Percentiles rank a stretch among this genome's conserved stretches.
Evolutionary conservation across 2,329 filamentous ascomycete genomes (phyloP).

Genomic region (Ophiostoma tasmaniense): DNA sequence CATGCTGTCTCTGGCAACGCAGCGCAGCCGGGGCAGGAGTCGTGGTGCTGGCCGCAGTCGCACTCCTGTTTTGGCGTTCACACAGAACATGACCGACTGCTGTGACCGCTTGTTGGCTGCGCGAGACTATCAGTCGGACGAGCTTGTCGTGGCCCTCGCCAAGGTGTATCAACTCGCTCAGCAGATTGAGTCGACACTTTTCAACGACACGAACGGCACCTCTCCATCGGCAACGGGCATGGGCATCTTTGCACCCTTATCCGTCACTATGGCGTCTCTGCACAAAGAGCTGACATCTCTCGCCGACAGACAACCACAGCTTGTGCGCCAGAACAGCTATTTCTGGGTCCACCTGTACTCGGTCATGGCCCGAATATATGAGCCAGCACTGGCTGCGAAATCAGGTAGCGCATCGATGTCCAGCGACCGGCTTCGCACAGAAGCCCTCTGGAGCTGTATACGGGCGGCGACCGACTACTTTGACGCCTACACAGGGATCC

Average conservation of each 20-base stretch:
- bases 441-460: constrained; percentile 33
- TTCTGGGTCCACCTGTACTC: constrained; percentile 30
- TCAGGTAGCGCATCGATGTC: not conserved
- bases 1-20: constrained; percentile 28
- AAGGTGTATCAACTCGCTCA: constrained; percentile 29
- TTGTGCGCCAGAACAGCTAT: constrained; percentile 23
- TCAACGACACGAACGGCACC: constrained; percentile 29
- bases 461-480: constrained; percentile 26
- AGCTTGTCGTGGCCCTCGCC: constrained; percentile 28
- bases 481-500: constrained; percentile 23
- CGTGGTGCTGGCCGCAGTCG: constrained; percentile 21
- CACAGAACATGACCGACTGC: constrained; percentile 29
- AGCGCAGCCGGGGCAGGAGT: not conserved
- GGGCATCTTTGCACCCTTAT: constrained; percentile 23
- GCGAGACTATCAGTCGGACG: constrained; percentile 28
- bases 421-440: constrained; percentile 26
- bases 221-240: constrained; percentile 24
- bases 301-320: constrained; percentile 14
- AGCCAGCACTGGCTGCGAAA: constrained; percentile 29
- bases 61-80: constrained; percentile 28
- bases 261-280: constrained; percentile 29
- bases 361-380: constrained; percentile 31
- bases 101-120: constrained; percentile 26
- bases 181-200: constrained; percentile 16
- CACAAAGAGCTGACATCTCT: constrained; percentile 29